phyloP scores from a whole-genome alignment of 441 rosid species.

The Aquilaria agallochum region DNA sequence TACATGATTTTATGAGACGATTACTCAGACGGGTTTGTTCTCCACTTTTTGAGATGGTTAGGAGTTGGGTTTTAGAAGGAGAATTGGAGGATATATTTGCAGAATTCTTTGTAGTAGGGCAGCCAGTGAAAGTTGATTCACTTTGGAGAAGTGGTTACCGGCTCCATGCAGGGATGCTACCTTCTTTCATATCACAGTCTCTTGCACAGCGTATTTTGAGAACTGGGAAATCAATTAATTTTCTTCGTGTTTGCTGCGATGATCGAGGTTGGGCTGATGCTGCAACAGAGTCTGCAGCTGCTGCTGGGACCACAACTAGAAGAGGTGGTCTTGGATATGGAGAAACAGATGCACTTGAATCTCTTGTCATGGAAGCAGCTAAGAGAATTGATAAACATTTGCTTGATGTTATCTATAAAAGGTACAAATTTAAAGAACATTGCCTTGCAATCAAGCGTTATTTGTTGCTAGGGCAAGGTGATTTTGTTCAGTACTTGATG shows the following conservation, averaged over 20 bases:
- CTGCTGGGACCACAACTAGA: constrained; percentile 85
- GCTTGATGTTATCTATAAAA: constrained; percentile 72
- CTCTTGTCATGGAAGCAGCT: constrained; percentile 84
- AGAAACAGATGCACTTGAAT: constrained; percentile 88
- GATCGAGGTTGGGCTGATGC: constrained; percentile 94
- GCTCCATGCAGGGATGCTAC: constrained; percentile 85
- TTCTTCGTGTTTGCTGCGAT: constrained; percentile 92
- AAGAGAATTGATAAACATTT: constrained; percentile 93
- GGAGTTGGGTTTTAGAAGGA: constrained; percentile 98
- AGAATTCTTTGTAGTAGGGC: constrained; percentile 82
- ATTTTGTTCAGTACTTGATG: constrained; percentile 96
- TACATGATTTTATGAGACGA: constrained; percentile 75
- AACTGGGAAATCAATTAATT: constrained; percentile 93
- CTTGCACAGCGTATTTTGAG: constrained; percentile 87
- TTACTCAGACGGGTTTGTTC: constrained; percentile 81
- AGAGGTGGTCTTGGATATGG: constrained; percentile 94
- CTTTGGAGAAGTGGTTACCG: constrained; percentile 98
- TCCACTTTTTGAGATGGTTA: constrained; percentile 94
- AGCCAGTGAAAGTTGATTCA: constrained; percentile 83
- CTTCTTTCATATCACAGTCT: constrained; percentile 80
- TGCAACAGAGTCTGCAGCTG: constrained; percentile 82
- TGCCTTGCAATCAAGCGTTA: constrained; percentile 97
- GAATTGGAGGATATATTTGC: constrained; percentile 89
- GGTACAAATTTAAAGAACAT: constrained; percentile 87
- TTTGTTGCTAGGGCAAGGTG: constrained; percentile 94